These are phyloP conservation scores for Chytriomyces sp. DNA, from an alignment of 192 early-diverging fungal genomes.

Conservation along the genomic window DNA sequence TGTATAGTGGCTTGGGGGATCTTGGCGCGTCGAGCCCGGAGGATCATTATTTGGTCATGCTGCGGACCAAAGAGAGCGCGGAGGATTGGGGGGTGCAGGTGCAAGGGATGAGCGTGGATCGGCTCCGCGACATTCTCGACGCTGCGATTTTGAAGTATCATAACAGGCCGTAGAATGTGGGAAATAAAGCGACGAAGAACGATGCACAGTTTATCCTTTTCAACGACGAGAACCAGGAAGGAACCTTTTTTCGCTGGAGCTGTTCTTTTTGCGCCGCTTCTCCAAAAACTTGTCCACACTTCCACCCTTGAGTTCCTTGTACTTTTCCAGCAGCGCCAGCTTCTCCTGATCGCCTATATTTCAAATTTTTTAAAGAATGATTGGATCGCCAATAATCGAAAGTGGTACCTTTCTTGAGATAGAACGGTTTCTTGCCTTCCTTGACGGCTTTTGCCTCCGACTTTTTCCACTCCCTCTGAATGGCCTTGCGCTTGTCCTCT, in stretches of 20 bases:
- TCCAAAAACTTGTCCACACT: slow-evolving; percentile 85
- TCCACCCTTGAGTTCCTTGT: slow-evolving; percentile 66
- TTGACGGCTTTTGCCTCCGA: slow-evolving; percentile 76
- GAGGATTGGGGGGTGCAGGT: slow-evolving; percentile 29
- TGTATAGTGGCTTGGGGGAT: slow-evolving; percentile 25
- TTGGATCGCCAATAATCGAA: neutral
- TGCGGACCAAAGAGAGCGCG: neutral
- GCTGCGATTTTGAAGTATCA: slow-evolving; percentile 7
- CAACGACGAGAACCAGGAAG: slow-evolving; percentile 39
- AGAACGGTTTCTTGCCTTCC: slow-evolving; percentile 93
- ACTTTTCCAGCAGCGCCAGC: slow-evolving; percentile 84
- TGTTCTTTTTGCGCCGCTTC: slow-evolving; percentile 92
- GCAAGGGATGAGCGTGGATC: slow-evolving; percentile 26
- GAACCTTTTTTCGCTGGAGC: slow-evolving; percentile 69
- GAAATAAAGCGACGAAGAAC: neutral
- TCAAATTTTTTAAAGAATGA: neutral
- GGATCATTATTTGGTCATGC: slow-evolving; percentile 24
- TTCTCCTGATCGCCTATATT: slow-evolving; percentile 74
- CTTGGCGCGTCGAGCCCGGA: slow-evolving; percentile 8
- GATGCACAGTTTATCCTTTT: neutral
- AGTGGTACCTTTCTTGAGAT: slow-evolving; percentile 80
- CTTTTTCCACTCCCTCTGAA: slow-evolving; percentile 79
- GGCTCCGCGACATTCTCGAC: slow-evolving; percentile 22
- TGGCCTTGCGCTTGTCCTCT: slow-evolving; percentile 58
- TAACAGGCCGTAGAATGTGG: neutral